phyloP scores from a whole-genome alignment of 1,139 yeast species.

The Saccharomyces hybrid region DNA sequence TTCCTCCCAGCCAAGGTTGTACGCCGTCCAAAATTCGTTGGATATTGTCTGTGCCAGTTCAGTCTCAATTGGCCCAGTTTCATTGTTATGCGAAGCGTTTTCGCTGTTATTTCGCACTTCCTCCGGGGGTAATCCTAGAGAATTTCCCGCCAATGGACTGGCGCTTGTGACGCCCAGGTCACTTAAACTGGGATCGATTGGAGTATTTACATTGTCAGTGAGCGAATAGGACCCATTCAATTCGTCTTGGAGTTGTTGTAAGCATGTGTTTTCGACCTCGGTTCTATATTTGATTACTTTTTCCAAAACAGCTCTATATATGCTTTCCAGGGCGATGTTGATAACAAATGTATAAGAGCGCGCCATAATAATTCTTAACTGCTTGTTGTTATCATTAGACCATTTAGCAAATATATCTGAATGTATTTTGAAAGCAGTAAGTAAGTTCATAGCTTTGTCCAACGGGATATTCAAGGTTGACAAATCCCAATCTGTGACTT shows the following conservation, averaged over 20 bases:
- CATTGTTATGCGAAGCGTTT: neutral
- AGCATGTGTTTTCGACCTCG: slow-evolving; percentile 9
- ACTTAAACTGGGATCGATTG: neutral
- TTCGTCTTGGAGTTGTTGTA: neutral
- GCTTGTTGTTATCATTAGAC: slow-evolving; percentile 5
- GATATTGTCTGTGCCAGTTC: slow-evolving; percentile 12
- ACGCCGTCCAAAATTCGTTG: slow-evolving; percentile 20
- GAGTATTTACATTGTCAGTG: neutral
- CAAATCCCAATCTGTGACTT: slow-evolving; percentile 12
- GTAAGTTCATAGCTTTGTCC: slow-evolving; percentile 8
- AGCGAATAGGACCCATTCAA: neutral
- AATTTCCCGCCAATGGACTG: neutral
- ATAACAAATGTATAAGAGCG: slow-evolving; percentile 13
- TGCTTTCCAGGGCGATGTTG: slow-evolving; percentile 13
- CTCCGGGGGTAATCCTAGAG: neutral
- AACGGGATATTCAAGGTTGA: slow-evolving; percentile 9
- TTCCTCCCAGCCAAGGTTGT: slow-evolving; percentile 18
- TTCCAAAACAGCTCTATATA: slow-evolving; percentile 14
- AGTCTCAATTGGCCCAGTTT: slow-evolving; percentile 1
- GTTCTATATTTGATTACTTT: slow-evolving; percentile 18
- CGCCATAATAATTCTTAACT: slow-evolving; percentile 7
- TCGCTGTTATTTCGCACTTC: neutral
- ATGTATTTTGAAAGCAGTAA: slow-evolving; percentile 12
- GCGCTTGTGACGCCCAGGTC: neutral
- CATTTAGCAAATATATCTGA: slow-evolving; percentile 13